Conservation (phyloP, 257 asterid species). For the Craterostigma plantagineum region DNA sequence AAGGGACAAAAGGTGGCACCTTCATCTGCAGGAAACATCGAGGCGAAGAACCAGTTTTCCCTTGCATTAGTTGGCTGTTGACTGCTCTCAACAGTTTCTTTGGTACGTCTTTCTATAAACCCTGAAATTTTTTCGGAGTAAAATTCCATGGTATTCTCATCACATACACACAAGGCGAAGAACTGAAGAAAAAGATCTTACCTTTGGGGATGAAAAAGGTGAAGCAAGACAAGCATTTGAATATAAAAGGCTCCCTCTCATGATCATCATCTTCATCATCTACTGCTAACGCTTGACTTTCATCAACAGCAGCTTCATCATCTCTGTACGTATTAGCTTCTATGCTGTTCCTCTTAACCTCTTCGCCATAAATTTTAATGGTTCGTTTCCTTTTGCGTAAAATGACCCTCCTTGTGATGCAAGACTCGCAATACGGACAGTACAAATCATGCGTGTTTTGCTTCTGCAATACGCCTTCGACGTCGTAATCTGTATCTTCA, state of each 20-base stretch:
- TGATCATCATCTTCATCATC: constrained; percentile 19
- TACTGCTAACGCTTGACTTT: constrained; percentile 10
- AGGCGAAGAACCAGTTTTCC: constrained; percentile 37
- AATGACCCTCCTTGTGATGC: constrained; percentile 75
- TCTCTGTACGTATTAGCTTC: constrained; percentile 3
- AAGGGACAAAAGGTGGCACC: constrained; percentile 18
- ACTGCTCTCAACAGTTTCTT: constrained; percentile 10
- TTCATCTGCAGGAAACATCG: constrained; percentile 27
- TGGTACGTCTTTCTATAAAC: constrained; percentile 21
- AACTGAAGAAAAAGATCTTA: constrained; percentile 12
- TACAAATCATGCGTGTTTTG: constrained; percentile 70
- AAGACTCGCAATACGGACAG: constrained; percentile 89
- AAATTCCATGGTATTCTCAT: no score
- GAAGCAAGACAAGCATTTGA: constrained; percentile 93
- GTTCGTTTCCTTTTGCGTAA: constrained; percentile 69
- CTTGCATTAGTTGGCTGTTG: constrained; percentile 16
- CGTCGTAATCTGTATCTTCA: constrained; percentile 32
- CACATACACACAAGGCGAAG: no score
- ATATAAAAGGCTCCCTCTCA: constrained; percentile 36
- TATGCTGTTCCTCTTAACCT: constrained; percentile 29
- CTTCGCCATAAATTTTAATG: constrained; percentile 23
- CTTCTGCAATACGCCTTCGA: constrained; percentile 43
- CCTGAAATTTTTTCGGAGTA: background rate
- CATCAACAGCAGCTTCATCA: no score
- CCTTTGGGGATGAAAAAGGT: constrained; percentile 70